A percentile compares a stretch with the other conserved stretches of the same genome.
Evolutionary conservation across 257 asterid species (phyloP).

Genomic region (Ajuga chamaepitys): DNA sequence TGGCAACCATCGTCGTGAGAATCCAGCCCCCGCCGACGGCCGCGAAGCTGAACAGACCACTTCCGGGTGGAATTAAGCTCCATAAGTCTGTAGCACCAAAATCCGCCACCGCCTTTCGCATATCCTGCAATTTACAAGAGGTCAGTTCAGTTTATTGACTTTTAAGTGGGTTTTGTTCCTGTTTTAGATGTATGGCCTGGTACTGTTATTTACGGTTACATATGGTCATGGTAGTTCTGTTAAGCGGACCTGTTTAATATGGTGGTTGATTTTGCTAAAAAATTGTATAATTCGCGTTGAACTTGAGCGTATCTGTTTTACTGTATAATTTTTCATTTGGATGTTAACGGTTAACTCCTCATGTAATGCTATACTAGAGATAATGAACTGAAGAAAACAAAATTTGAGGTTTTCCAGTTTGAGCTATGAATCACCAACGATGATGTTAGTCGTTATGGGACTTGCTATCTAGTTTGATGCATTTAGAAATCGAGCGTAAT

Average conservation of each 20-base stretch:
- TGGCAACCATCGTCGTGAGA: conserved; percentile 17
- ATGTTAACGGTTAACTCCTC: no score
- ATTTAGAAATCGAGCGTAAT: no score
- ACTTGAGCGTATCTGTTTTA: neutral
- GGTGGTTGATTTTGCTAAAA: neutral
- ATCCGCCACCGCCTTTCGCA: conserved; percentile 6
- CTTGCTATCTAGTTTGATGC: no score
- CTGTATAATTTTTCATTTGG: no score
- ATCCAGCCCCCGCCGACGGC: conserved; percentile 24
- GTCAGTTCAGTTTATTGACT: conserved; percentile 11
- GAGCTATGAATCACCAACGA: no score
- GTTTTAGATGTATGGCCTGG: neutral
- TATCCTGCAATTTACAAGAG: conserved; percentile 29
- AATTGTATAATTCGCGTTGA: neutral
- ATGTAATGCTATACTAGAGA: no score
- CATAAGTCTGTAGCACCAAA: conserved; percentile 12
- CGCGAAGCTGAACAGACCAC: conserved; percentile 3
- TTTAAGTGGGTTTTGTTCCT: neutral
- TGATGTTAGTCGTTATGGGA: no score
- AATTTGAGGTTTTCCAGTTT: no score
- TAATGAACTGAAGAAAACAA: no score
- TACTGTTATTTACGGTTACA: neutral
- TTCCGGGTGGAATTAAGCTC: neutral
- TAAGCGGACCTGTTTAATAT: neutral
- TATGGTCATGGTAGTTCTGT: neutral